Evolutionary conservation across 208 protist species (phyloP).

Genomic region (Leishmania tarentolae): DNA sequence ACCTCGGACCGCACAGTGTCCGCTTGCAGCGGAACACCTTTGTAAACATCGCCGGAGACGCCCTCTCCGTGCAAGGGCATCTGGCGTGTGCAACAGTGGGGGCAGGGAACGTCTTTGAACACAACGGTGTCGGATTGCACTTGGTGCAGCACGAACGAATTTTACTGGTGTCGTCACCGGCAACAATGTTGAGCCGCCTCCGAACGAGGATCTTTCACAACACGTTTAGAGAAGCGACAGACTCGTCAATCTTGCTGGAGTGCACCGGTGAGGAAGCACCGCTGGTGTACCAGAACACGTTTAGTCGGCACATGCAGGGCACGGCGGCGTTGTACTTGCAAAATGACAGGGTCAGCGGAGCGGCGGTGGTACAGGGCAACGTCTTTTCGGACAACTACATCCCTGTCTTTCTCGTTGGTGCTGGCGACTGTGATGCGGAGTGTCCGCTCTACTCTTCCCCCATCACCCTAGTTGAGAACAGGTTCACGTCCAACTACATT

Average conservation of each 20-base stretch:
- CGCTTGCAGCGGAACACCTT: conserved; percentile 68
- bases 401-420: conserved; percentile 53
- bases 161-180: conserved; percentile 12
- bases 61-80: conserved; percentile 71
- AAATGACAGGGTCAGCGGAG: conserved; percentile 21
- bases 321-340: conserved; percentile 50
- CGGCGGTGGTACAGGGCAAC: conserved; percentile 47
- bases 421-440: conserved; percentile 13
- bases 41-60: conserved; percentile 45
- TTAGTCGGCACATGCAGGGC: conserved; percentile 44
- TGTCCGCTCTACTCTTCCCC: conserved; percentile 8
- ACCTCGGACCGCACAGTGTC: conserved; percentile 44
- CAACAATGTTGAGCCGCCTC: neutral
- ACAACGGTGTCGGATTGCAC: conserved; percentile 44
- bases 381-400: conserved; percentile 62
- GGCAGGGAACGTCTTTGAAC: conserved; percentile 71
- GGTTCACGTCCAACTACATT: conserved; percentile 77
- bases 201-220: conserved; percentile 72
- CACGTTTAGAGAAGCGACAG: conserved; percentile 44
- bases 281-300: conserved; percentile 65
- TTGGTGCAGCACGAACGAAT: conserved; percentile 30
- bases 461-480: conserved; percentile 48
- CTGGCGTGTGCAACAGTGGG: conserved; percentile 67
- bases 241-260: conserved; percentile 45
- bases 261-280: conserved; percentile 26